Base-by-base conservation (phyloP, 1,284 basidiomycete genomes). In the Ustilago lituana region DNA sequence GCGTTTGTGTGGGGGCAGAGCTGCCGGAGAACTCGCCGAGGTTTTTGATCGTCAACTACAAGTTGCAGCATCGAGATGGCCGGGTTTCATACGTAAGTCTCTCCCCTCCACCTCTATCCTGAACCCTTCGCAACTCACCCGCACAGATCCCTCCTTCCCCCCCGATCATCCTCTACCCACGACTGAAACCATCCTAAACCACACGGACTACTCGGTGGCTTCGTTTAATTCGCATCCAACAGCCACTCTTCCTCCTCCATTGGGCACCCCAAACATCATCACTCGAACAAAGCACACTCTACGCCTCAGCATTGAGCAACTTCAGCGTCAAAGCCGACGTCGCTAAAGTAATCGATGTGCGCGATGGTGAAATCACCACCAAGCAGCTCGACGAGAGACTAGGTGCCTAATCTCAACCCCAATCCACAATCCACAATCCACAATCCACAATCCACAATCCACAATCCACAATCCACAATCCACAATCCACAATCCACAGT, bases 21-120 rank as follows among this genome's bases (percentile, higher is more conserved):
- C 86, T 97, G 6, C 94, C 94, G 0, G 92, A 92, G 83, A 91
- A 91, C 82, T 87, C 90, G 5, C 94, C 94, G 10, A 87, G 94
- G 73, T 96, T 93, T 81, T 88, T 96, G 41, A 82, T 97, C 19
- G 84, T 91, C 26, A 92, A 91, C 14, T 91, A 94, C 77, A 90
- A 92, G 77, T 86, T 94, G 20, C 86, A 86, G 39, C 92, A 95
- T 82, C 82, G 81, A 5, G 94, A 97, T 76, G 94, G 94, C 3
- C 86, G 94, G 32, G 89, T 86, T 61, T 93, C 91, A 1, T 93
- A 90, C 77, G 77, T 79, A 59, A 49, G 77, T 69, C 3, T 14
- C 23, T 6, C 68, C 3, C 11, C 23, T 6, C 38, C 38, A 32
- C 15, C 32, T 31, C 26, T 23, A 22, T 20, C 17, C 24, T 39